Conservation (phyloP, 208 protist species). For the Entamoeba invadens region DNA sequence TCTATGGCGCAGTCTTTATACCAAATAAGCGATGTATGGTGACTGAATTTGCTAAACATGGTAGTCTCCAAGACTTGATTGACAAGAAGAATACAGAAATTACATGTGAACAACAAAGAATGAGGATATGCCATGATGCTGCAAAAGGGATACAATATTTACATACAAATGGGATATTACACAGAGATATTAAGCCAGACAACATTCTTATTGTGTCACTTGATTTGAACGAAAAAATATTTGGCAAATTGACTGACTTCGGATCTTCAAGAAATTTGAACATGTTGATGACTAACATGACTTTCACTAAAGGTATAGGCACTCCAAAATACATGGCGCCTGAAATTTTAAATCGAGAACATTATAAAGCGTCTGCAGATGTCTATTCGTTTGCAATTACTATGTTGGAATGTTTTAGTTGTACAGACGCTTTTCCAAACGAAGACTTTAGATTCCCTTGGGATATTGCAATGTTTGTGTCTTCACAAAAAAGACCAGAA, state of each 20-base stretch:
- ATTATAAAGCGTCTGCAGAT: constrained; percentile 36
- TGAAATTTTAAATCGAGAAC: constrained; percentile 26
- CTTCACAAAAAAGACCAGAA: background rate
- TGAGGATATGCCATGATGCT: background rate
- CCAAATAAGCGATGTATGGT: background rate
- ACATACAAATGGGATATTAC: constrained; percentile 1
- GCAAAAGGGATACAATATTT: background rate
- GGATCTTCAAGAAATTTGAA: background rate
- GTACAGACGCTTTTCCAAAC: background rate
- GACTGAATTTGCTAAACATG: background rate
- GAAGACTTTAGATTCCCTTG: background rate
- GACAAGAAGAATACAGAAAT: background rate
- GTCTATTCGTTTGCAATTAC: constrained; percentile 47
- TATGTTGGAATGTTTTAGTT: constrained; percentile 35
- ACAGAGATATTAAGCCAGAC: constrained; percentile 8
- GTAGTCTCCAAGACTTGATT: background rate
- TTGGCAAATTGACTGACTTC: constrained; percentile 16
- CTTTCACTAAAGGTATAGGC: background rate
- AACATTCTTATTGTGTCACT: constrained; percentile 6
- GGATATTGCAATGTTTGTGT: background rate
- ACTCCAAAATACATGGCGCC: constrained; percentile 32
- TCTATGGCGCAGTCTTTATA: background rate
- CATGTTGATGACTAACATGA: background rate
- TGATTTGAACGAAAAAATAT: background rate
- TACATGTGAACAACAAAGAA: background rate